Evolutionary conservation across 2,329 filamentous ascomycete genomes (phyloP), one percentile per base, ranked within the genome.

Genomic region (Cladosporium velox): DNA sequence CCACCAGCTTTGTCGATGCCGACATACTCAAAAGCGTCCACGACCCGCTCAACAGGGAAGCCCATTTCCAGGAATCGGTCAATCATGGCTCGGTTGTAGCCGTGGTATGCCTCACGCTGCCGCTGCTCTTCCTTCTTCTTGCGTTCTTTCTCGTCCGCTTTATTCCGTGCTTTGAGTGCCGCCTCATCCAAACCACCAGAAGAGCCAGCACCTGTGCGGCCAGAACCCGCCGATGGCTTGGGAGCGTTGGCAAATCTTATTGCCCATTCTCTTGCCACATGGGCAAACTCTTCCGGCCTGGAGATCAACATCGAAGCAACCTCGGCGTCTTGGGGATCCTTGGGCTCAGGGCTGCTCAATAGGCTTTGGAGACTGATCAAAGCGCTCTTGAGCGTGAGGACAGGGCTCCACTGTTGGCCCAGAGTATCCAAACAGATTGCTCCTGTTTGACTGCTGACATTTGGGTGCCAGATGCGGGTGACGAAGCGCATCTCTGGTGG

Each of bases 351-450:
- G 21, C 90, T 92, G 80, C 92, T 92, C 74, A 99, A 91, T 21
- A 99, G 88, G 71, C 93, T 94, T 78, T 97, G 93, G 35, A 99
- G 85, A 32, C 93, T 97, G 67, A 99, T 88, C 55, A 99, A 87
- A 44, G 94, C 92, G 24, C 92, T 96, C 81, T 97, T 98, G 78
- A 99, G 94, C 15, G 94, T 99, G 68, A 97, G 86, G 28, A 99
- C 93, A 0, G 95, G 95, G 6, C 94, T 97, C 95, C 95, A 99
- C 72, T 91, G 92, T 14, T 87, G 87, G 11, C 91, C 90, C 18
- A 99, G 86, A 0, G 93, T 98, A 77, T 99, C 95, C 64, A 99
- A 88, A 76, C 95, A 99, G 77, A 99, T 99, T 30, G 93, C 94
- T 65, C 95, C 95, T 1, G 75, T 77, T 92, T 98, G 69, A 12